Base-by-base conservation (phyloP, 129 eudicot genomes). In the Chrysanthemum makinoi region DNA sequence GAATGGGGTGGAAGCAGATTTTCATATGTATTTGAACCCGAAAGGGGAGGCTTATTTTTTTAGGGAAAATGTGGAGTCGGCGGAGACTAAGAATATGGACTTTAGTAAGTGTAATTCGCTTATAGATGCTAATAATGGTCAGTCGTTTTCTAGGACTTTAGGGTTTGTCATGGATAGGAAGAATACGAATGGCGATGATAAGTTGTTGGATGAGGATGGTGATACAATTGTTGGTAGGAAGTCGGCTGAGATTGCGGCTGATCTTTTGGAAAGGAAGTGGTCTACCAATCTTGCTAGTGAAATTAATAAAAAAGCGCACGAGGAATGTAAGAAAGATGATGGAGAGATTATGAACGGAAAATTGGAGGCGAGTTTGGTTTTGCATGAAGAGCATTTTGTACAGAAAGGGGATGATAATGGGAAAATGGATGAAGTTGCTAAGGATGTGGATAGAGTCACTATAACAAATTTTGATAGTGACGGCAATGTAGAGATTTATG, bases 191-290 rank as follows among this genome's bases (percentile, higher is more conserved):
- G 81, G 57, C 61, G 64, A 44, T 65, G 59, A 33, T 56, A 78
- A 44, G 53, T 28, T 54, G 65, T 59, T 33, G 15, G 67, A 14
- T 60, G 84, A 77, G 39, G 74, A 81, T 5, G 66, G 62, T 69
- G 61, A 22, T 60, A 51, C 69, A 15, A 80, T 59, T 64, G 80
- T 5, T 56, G 72, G 22, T 64, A 82, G 89, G 66, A 62, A 79
- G 39, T 90, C 97, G 0, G 79, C 94, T 74, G 95, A 90, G 84
- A 82, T 95, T 55, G 97, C 99, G 14, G 98, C 97, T 9, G 96
- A 95, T 76, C 90, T 95, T 50, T 77, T 95, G 86, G 99, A 95
- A 47, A 79, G 78, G 75, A 86, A 75, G 66, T 95, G 97, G 99
- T 87, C 97, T 17, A 88, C 96, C 3, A 84, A 75, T 77, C 77